Percentiles rank a stretch among this genome's conserved stretches.
Evolutionary conservation across 805 yeast species (phyloP).

Genomic region (Metschnikowia aberdeeniae): DNA sequence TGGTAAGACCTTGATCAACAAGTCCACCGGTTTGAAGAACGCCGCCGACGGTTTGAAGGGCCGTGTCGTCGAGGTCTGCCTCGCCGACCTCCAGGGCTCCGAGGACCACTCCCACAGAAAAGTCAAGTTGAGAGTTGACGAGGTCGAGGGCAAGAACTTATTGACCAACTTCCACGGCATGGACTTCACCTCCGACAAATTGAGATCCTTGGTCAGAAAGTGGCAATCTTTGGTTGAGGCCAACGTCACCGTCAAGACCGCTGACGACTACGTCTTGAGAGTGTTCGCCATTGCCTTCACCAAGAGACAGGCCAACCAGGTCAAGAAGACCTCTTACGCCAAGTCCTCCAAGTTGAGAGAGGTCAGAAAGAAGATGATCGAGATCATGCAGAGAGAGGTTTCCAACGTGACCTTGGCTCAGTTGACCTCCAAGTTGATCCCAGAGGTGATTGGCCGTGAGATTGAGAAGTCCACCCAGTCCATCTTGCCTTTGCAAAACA

Average conservation of each 20-base stretch:
- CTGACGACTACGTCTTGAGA: conserved; percentile 96
- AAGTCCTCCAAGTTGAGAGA: conserved; percentile 96
- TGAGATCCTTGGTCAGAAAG: conserved; percentile 96
- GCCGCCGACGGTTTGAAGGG: conserved; percentile 98
- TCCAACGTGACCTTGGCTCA: conserved; percentile 92
- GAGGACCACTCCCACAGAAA: conserved; percentile 99
- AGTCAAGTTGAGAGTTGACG: conserved; percentile 96
- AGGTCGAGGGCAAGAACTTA: conserved; percentile 97
- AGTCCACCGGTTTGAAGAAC: conserved; percentile 95
- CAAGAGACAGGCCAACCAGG: conserved; percentile 94
- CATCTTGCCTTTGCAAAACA: conserved; percentile 97
- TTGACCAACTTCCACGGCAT: conserved; percentile 99
- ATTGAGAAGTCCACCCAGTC: conserved; percentile 93
- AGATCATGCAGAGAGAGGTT: conserved; percentile 95
- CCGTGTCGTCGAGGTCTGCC: conserved; percentile 91
- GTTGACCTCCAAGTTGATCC: conserved; percentile 94
- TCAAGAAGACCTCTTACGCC: conserved; percentile 97
- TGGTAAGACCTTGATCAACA: conserved; percentile 98
- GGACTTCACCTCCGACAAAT: conserved; percentile 96
- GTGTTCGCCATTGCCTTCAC: conserved; percentile 98
- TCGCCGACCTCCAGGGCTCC: conserved; percentile 97
- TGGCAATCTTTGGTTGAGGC: conserved; percentile 99
- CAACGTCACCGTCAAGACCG: conserved; percentile 95
- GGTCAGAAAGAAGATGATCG: conserved; percentile 94
- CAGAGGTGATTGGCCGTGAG: conserved; percentile 98